Conservation (phyloP, 1,284 basidiomycete genomes). For the Heterobasidion annosum region DNA sequence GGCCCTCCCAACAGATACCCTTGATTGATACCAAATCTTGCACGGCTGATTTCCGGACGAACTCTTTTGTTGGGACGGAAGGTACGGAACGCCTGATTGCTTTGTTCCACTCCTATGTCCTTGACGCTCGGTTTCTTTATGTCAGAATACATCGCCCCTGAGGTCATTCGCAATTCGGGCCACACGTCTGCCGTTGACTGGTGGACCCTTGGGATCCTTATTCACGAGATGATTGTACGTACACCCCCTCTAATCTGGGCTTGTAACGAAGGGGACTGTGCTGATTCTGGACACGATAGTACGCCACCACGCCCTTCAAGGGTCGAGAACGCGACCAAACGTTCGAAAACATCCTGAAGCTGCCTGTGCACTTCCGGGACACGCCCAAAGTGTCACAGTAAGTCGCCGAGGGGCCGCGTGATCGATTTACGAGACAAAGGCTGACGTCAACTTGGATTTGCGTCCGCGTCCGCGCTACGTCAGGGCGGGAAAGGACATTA, state of each 20-base stretch:
- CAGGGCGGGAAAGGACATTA: constrained; percentile 81
- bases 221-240: constrained; percentile 99
- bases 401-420: constrained; percentile 19
- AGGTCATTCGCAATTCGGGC: constrained; percentile 96
- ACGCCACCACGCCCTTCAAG: constrained; percentile 98
- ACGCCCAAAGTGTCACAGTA: constrained; percentile 76
- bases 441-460: not conserved
- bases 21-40: constrained; percentile 96
- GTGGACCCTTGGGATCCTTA: constrained; percentile 98
- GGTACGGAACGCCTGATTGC: constrained; percentile 36
- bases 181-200: constrained; percentile 99
- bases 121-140: constrained; percentile 3
- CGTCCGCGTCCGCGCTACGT: not conserved
- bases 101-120: not conserved
- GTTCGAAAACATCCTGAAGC: constrained; percentile 89
- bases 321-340: constrained; percentile 91
- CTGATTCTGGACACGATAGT: constrained; percentile 37
- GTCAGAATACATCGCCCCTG: constrained; percentile 95
- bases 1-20: constrained; percentile 45
- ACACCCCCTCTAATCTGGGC: not conserved
- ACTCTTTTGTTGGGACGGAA: constrained; percentile 98
- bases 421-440: not conserved
- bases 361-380: constrained; percentile 87
- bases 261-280: not conserved
- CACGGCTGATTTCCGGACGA: constrained; percentile 95